Base-by-base conservation (phyloP, 768 basidiomycete genomes). In the Amyloporia xantha region DNA sequence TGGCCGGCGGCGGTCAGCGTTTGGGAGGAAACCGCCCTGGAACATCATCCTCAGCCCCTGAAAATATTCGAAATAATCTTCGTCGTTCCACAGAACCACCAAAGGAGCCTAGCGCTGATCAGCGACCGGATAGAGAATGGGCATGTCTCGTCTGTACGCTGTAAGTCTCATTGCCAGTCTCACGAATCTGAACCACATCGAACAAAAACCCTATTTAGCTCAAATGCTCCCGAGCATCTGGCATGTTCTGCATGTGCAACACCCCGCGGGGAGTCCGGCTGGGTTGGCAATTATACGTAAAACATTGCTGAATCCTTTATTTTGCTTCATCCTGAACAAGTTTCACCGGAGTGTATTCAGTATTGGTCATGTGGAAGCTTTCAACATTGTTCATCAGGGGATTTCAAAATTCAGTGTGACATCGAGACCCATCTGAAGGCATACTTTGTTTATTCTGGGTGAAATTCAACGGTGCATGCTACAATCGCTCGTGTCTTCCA, bases 191-290 rank as follows among this genome's bases (percentile, higher is more conserved):
- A n/a, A 44, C 36, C 38, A 21, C 21, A 13, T 2, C n/a, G 1
- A 53, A 27, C 24, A 41, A 15, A 21, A 49, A 24, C 35, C 27
- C 30, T 44, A 37, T 38, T 37, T 50, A 84, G 82, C 38, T 54
- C 70, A 44, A 86, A 86, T 53, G 59, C 77, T 27, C 61, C 68
- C 9, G 63, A 58, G 15, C 76, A 82, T 61, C 70, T 83, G 7
- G 77, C 77, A 7, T 87, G 85, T 58, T 73, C 78, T 33, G 82
- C 72, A 1, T 87, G 85, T 59, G 68, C 68, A 2, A 81, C 78
- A 9, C 71, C 75, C 44, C 68, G 71, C 47, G 77, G 78, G 23
- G 72, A 76, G 41, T 41, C 40, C 1, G 37, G 19, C 10, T 65
- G 62, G 61, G 15, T 47, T 2, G 59, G 55, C 0, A 41, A 45